Conservation (phyloP, 2,329 filamentous ascomycete species). For the Alternaria gansuensis region DNA sequence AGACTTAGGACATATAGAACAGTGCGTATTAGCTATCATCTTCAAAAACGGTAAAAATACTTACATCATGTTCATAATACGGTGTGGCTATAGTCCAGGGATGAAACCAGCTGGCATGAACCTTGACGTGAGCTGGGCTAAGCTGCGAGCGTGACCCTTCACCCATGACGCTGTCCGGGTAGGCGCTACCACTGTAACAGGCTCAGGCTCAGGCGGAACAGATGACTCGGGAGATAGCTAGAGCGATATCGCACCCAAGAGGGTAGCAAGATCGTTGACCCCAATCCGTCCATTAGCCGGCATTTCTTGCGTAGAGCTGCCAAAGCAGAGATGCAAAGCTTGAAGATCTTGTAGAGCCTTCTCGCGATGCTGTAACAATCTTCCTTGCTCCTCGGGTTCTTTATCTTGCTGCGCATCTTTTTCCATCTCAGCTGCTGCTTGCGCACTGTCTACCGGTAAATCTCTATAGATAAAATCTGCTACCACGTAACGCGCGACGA, state of each 20-base stretch:
- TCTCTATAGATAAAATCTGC: not conserved
- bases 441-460: not conserved
- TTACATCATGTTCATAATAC: not conserved
- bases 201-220: not conserved
- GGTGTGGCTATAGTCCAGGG: no score
- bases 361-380: not conserved
- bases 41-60: no score
- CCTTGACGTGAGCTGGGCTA: not conserved
- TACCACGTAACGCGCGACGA: not conserved
- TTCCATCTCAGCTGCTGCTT: not conserved
- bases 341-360: not conserved
- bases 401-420: not conserved
- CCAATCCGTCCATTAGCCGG: not conserved
- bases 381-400: not conserved
- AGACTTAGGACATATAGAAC: no score
- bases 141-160: not conserved
- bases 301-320: rapidly evolving
- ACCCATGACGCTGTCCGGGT: not conserved
- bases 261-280: not conserved
- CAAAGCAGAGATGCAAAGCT: not conserved
- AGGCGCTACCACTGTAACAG: not conserved
- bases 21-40: no score
- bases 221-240: not conserved
- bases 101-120: not conserved
- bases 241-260: not conserved